A percentile compares a stretch with the other conserved stretches of the same genome.
Evolutionary conservation across 1,284 basidiomycete species (phyloP).

Genomic region (Mycosarcoma mackinlayi): DNA sequence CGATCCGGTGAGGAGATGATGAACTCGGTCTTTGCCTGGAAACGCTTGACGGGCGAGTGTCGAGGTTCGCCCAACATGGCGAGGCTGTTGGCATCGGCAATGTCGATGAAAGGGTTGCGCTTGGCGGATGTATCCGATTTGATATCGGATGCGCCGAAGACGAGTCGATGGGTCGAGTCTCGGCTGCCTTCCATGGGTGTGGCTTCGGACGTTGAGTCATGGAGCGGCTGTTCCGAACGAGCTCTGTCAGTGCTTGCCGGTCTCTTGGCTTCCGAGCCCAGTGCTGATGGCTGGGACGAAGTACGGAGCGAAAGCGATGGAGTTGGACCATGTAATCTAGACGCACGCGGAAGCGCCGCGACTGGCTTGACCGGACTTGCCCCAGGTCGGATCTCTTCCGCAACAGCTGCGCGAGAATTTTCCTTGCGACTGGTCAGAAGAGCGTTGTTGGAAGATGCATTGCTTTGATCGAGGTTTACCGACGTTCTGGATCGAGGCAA

Average conservation of each 20-base stretch:
- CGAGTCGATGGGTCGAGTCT: conserved; percentile 20
- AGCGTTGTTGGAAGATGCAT: not conserved
- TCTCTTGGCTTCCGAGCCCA: not conserved
- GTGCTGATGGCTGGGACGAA: conserved; percentile 10
- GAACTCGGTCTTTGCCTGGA: conserved; percentile 39
- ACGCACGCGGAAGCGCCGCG: conserved; percentile 11
- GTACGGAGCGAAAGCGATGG: conserved; percentile 4
- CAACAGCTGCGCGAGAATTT: conserved; percentile 16
- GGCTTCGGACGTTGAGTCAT: not conserved
- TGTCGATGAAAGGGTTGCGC: conserved; percentile 26
- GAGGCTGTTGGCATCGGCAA: conserved; percentile 23
- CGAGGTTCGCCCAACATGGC: conserved; percentile 37
- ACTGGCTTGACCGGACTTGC: conserved; percentile 28
- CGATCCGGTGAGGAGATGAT: conserved; percentile 39
- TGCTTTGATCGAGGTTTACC: not conserved
- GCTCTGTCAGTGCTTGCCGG: not conserved
- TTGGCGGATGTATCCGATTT: not conserved
- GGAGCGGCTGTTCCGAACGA: not conserved
- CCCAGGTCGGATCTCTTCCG: conserved; percentile 3
- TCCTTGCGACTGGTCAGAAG: conserved; percentile 33
- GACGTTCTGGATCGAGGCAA: conserved; percentile 34
- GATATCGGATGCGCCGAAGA: conserved; percentile 20
- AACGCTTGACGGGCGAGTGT: conserved; percentile 48
- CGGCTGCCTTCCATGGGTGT: conserved; percentile 6
- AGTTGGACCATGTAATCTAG: conserved; percentile 19